Evolutionary conservation across 2,329 filamentous ascomycete genomes (phyloP).

Genomic region (Fusarium zealandicum): DNA sequence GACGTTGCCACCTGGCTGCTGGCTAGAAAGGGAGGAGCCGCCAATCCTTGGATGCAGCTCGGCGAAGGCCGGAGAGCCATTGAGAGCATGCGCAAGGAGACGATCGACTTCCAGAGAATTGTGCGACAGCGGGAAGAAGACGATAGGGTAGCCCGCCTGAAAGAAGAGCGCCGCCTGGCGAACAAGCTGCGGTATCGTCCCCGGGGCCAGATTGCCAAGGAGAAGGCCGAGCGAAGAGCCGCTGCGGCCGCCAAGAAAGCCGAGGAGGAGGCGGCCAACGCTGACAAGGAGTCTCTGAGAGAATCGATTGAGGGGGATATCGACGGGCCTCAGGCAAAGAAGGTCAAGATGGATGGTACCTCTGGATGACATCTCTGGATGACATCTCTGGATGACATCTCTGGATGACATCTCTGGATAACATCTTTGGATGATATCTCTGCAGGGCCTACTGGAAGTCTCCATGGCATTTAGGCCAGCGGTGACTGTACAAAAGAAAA

Average conservation of each 20-base stretch:
- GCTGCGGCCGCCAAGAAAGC: slow-evolving; percentile 11
- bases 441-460: too few species aligned
- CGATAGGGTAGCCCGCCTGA: slow-evolving; percentile 17
- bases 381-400: too few species aligned
- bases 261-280: neutral
- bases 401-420: too few species aligned
- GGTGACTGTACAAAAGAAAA: too few species aligned
- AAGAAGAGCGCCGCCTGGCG: slow-evolving; percentile 31
- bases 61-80: slow-evolving; percentile 25
- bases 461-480: too few species aligned
- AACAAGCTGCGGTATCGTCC: slow-evolving; percentile 37
- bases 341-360: neutral
- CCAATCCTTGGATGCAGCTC: slow-evolving; percentile 29
- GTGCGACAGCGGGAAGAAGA: slow-evolving; percentile 22
- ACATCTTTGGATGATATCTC: too few species aligned
- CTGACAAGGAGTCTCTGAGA: neutral
- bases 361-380: neutral
- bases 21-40: slow-evolving; percentile 32
- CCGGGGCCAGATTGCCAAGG: slow-evolving; percentile 29
- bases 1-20: slow-evolving; percentile 35
- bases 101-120: slow-evolving; percentile 26
- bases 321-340: neutral
- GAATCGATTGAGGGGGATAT: neutral
- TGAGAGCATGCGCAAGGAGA: slow-evolving; percentile 29
- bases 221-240: slow-evolving; percentile 23